Conservation (phyloP, 2,329 filamentous ascomycete species). For the Graphilbum ipis-grandicollis region DNA sequence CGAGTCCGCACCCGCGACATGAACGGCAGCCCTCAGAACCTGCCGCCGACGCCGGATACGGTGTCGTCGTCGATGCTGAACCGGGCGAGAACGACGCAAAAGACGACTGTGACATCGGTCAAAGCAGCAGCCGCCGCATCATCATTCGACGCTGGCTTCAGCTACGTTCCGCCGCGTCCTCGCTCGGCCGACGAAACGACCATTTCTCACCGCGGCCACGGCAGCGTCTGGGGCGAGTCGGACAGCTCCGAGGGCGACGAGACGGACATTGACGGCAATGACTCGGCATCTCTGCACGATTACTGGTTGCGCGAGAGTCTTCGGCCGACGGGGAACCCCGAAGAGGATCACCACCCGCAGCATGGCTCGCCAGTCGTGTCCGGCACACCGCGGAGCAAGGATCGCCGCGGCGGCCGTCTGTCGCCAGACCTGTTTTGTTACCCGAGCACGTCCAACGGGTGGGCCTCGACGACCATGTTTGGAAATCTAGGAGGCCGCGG, state of each 20-base stretch:
- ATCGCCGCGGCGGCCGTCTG: conserved; percentile 9
- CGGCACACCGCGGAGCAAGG: background rate
- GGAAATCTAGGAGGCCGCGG: conserved; percentile 19
- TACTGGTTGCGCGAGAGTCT: conserved; percentile 40
- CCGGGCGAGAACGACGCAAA: conserved; percentile 31
- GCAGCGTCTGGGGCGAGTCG: conserved; percentile 24
- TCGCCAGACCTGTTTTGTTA: conserved; percentile 40
- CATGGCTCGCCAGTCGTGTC: conserved; percentile 1
- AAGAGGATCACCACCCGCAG: too few relatives aligned
- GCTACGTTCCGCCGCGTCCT: conserved; percentile 23
- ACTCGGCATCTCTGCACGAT: conserved; percentile 34
- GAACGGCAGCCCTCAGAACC: conserved; percentile 22
- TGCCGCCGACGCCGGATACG: conserved; percentile 43
- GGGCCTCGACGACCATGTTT: conserved; percentile 31
- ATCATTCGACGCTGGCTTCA: too few relatives aligned
- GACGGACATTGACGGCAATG: conserved; percentile 21
- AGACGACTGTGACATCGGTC: conserved; percentile 21
- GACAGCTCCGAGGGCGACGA: conserved; percentile 20
- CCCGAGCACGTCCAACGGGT: conserved; percentile 20
- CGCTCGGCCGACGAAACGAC: conserved; percentile 30
- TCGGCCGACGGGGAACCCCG: conserved; percentile 22
- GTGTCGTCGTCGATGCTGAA: conserved; percentile 38
- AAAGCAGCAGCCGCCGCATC: too few relatives aligned
- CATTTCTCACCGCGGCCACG: conserved; percentile 16
- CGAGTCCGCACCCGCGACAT: conserved; percentile 28